Evolutionary conservation across 176 grass and related monocot genomes (phyloP).

Genomic region (Triticum dicoccoides): DNA sequence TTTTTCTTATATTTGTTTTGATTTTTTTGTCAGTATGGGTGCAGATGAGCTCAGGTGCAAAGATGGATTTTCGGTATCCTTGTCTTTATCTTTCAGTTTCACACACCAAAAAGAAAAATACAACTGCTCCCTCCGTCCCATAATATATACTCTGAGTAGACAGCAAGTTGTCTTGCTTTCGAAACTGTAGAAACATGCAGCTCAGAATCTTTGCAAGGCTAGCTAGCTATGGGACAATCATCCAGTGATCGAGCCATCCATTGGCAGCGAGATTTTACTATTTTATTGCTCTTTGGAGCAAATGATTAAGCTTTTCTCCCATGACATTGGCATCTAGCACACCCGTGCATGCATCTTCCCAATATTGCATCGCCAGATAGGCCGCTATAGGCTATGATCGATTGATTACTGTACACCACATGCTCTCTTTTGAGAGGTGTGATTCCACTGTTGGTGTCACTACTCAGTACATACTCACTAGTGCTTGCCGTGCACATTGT

Average conservation of each 20-base stretch:
- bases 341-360: neutral
- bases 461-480: neutral
- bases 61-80: too few species aligned
- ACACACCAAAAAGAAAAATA: too few species aligned
- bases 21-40: too few species aligned
- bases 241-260: neutral
- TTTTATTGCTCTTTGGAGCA: neutral
- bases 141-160: too few species aligned
- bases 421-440: neutral
- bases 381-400: neutral
- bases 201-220: neutral
- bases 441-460: neutral
- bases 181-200: too few species aligned
- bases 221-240: neutral
- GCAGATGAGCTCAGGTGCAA: too few species aligned
- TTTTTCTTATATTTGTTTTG: too few species aligned
- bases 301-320: slow-evolving; percentile 13
- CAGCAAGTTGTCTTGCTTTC: too few species aligned
- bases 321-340: slow-evolving; percentile 1
- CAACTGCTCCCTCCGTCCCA: too few species aligned
- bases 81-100: too few species aligned
- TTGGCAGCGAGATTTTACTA: neutral
- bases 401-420: too few species aligned
- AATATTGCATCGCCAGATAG: neutral
- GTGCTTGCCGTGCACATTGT: slow-evolving; percentile 25